phyloP scores from a whole-genome alignment of 2,329 filamentous ascomycete species.

The Pyrenophora tritici-repentis region DNA sequence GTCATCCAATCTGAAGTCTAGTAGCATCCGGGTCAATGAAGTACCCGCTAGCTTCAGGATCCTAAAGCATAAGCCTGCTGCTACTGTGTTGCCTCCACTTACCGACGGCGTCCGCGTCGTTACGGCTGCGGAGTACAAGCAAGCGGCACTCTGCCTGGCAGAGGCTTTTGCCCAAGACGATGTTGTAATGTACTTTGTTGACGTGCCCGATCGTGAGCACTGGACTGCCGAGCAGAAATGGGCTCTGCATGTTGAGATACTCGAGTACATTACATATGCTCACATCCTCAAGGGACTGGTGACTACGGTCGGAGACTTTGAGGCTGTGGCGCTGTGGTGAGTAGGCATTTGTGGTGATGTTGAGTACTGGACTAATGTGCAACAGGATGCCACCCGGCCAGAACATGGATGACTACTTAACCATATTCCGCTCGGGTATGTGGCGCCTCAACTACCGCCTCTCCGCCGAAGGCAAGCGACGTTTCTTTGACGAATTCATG shows the following conservation, averaged over 20 bases:
- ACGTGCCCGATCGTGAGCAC: constrained; percentile 68
- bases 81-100: constrained; percentile 27
- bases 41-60: constrained; percentile 38
- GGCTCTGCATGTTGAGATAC: constrained; percentile 75
- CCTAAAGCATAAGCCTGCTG: constrained; percentile 31
- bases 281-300: constrained; percentile 76
- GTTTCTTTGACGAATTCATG: constrained; percentile 78
- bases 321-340: constrained; percentile 79
- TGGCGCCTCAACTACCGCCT: constrained; percentile 79
- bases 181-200: constrained; percentile 74
- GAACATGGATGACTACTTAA: constrained; percentile 74
- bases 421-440: constrained; percentile 73
- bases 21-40: constrained; percentile 37
- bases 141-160: constrained; percentile 72
- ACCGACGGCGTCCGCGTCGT: constrained; percentile 65
- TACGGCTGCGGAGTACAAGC: constrained; percentile 69
- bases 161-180: constrained; percentile 79
- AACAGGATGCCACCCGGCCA: constrained; percentile 74
- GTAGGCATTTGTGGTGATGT: constrained; percentile 33
- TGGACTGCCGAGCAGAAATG: constrained; percentile 71
- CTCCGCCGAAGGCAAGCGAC: constrained; percentile 69
- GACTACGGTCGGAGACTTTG: constrained; percentile 76
- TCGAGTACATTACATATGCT: constrained; percentile 77
- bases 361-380: constrained; percentile 6
- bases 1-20: constrained; percentile 45